Base-by-base conservation (phyloP, 495 filamentous ascomycete species). In the Podospora comata region DNA sequence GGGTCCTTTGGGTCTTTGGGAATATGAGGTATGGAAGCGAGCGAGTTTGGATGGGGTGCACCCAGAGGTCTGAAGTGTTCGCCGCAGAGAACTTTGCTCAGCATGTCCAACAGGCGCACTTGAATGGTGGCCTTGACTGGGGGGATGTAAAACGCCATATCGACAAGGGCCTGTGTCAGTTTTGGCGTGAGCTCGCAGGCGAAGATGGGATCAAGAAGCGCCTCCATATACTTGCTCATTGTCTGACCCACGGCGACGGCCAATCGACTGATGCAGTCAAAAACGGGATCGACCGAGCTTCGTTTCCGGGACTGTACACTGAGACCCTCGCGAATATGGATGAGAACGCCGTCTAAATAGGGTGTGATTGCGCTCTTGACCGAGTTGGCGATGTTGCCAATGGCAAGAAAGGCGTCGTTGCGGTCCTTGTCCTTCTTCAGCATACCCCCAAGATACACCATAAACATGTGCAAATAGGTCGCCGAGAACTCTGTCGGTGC, bases 91-190 rank as follows among this genome's bases (percentile, higher is more conserved):
- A 97, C 92, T 71, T 92, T 89, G 79, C 95, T 97, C 5, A 99
- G 84, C 87, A 98, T 92, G 74, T 99, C 91, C 34, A 99, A 86
- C 48, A 99, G 84, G 67, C 92, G 90, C 69, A 97, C 94, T 76
- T 99, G 95, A 55, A 99, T 97, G 13, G 85, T 92, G 30, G 89
- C 84, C 77, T 96, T 94, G 70, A 97, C 90, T 1, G 96, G 95
- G 0, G 95, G 94, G 62, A 99, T 96, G 76, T 98, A 98, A 75
- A 97, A 95, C 55, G 95, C 94, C 91, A 99, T 96, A 75, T 98
- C 95, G 23, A 97, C 93, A 62, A 99, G 81, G 16, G 95, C 95
- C 75, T 98, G 94, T 0, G 92, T 97, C 20, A 99, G 85, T 62
- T 95, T 92, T 70, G 92, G 90, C 65, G 91, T 97, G 54, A 99